Evolutionary conservation across 1,139 yeast genomes (phyloP).

Genomic region (Pneumocystis sp.): DNA sequence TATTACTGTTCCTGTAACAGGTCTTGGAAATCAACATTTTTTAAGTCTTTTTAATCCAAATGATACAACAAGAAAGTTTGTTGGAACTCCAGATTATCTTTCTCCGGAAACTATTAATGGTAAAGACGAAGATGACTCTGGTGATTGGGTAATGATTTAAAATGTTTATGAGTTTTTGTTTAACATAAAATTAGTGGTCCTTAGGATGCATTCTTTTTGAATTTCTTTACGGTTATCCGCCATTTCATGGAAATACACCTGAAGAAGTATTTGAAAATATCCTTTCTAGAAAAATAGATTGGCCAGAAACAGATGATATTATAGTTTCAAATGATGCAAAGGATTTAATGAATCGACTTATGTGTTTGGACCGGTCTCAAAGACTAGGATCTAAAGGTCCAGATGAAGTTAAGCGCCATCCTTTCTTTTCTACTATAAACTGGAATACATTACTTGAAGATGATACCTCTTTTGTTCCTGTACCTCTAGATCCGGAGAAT

Average conservation of each 20-base stretch:
- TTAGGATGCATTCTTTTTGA: conserved; percentile 91
- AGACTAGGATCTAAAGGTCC: conserved; percentile 70
- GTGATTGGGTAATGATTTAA: conserved; percentile 53
- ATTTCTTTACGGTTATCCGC: conserved; percentile 84
- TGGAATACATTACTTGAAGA: conserved; percentile 66
- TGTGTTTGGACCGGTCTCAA: conserved; percentile 45
- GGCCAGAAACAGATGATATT: conserved; percentile 55
- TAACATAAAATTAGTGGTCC: conserved; percentile 42
- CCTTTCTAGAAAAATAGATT: conserved; percentile 53
- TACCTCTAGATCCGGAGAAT: conserved; percentile 62
- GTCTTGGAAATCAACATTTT: conserved; percentile 20
- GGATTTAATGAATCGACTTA: conserved; percentile 50
- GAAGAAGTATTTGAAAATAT: conserved; percentile 73
- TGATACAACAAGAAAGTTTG: conserved; percentile 45
- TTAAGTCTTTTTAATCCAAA: conserved; percentile 60
- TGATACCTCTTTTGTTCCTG: conserved; percentile 75
- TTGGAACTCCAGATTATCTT: conserved; percentile 94
- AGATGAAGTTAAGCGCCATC: conserved; percentile 60
- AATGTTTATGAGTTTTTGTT: not conserved
- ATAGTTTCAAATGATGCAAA: conserved; percentile 50
- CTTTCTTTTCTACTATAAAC: conserved; percentile 53
- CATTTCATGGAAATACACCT: conserved; percentile 76
- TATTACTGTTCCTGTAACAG: conserved; percentile 4
- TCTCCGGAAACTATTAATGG: conserved; percentile 95
- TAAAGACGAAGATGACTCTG: conserved; percentile 63